Base-by-base conservation (phyloP, 306 rosid genomes). In the Sphenostylis stenocarpa region DNA sequence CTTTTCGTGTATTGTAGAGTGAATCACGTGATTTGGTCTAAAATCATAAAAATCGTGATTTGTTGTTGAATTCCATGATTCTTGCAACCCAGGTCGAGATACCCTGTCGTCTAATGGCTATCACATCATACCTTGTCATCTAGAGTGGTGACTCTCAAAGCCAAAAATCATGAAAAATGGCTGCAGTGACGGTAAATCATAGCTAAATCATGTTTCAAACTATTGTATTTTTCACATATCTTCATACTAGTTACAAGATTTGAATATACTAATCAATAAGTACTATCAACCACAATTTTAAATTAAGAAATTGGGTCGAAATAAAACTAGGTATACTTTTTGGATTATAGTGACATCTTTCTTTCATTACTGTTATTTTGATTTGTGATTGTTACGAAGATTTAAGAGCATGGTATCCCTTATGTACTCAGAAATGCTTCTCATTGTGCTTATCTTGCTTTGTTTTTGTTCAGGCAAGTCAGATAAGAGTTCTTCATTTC, bases 381-480 rank as follows among this genome's bases (percentile, higher is more conserved):
- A 38, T 8, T 38, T n/a, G n/a, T n/a, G n/a, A n/a, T 38, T 45
- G 11, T 49, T 61, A 53, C 17, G 47, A 55, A 80, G 12, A 43
- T 81, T 24, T 9, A 68, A 43, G 45, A 28, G 26, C 6, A 43
- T 67, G 31, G 19, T 72, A 67, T 34, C 31, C 34, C 74, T 45
- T 47, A 26, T 48, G 60, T 75, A 19, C 57, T 71, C 26, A 47
- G 34, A 26, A 33, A 38, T 62, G 65, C 43, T 41, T 23, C 38
- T 33, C 21, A 23, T 44, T 70, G 6, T 73, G 57, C 34, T 58
- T 63, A 41, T 34, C 60, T 39, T 68, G 28, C 67, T 23, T 56
- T 49, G 67, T 29, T 17, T 52, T 52, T 28, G 20, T 80, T 61
- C 77, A 90, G 95, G 91, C 14, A 85, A 80, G 81, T 75, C 74